Base-by-base conservation (phyloP, 202 grass and related monocot genomes). In the Schoenoplectus triqueter region DNA sequence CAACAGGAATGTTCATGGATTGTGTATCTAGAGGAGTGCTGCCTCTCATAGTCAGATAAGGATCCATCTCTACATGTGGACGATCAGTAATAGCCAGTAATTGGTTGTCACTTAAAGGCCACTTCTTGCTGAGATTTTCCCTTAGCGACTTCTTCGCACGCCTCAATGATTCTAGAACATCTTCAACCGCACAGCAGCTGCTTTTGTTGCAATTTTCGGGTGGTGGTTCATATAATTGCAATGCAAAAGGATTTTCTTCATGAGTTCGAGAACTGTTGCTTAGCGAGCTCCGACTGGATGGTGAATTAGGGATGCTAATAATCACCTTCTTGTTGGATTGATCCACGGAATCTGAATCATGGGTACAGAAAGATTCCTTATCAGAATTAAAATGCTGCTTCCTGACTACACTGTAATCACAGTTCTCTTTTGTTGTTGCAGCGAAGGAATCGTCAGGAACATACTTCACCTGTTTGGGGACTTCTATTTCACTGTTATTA, bases 91-190 rank as follows among this genome's bases (percentile, higher is more conserved):
- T 31, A 31, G 31, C 31, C 31, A 31, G 31, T 31, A 31, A 31
- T 31, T 88, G 88, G 63, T 84, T 86, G 52, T 42, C 70, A 55
- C 70, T 44, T 9, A 75, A 87, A 40, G 42, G 15, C 81, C 82
- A 90, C 88, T 89, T 92, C 57, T 73, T 86, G 66, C 78, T 69
- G 44, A 95, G 83, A 62, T 78, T 90, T 76, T 89, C 76, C 5
- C 80, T 86, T 39, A 98, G 84, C 0, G 91, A 94, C 8, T 94
- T 89, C 85, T 91, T 92, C 44, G 96, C 96, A 15, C 51, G 84
- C 45, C 84, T 90, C 68, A 98, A 86, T 3, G 93, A 89, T 84
- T 98, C 84, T 31, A 98, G 84, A 45, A 98, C 90, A 59, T 83
- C 62, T 68, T 80, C 91, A 0, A 77, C 39, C 7, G 75, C 75